These are phyloP conservation scores for maize (Zea mays) DNA, from an alignment of 176 grass and related monocot genomes.

Conservation along the genomic window Zm-B73-REFERENCE-NAM-5.0 NC_050096.1:275114001-275114500, in stretches of 20 bases:
- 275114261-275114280: conserved; percentile 39
- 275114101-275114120: not conserved
- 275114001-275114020: not conserved
- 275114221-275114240: conserved; percentile 14
- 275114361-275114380: conserved; percentile 94
- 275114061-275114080: not conserved
- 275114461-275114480: conserved; percentile 78
- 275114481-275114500: conserved; percentile 58
- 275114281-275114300: conserved; percentile 61
- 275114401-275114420: conserved; percentile 97
- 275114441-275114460: conserved; percentile 73
- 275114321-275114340: conserved; percentile 84
- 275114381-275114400: conserved; percentile 89
- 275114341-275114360: conserved; percentile 94
- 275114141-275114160: not conserved
- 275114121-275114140: not conserved
- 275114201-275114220: conserved; percentile 15
- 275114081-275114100: not conserved
- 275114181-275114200: conserved; percentile 22
- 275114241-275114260: conserved; percentile 18
- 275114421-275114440: conserved; percentile 81
- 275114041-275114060: not conserved
- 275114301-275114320: conserved; percentile 74
- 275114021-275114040: too few relatives aligned
- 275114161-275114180: not conserved